Percentiles rank a stretch among this genome's conserved stretches.
These are phyloP conservation scores for Lagenidium giganteum DNA, from an alignment of 352 stramenopile species.

Conservation along the genomic window DNA sequence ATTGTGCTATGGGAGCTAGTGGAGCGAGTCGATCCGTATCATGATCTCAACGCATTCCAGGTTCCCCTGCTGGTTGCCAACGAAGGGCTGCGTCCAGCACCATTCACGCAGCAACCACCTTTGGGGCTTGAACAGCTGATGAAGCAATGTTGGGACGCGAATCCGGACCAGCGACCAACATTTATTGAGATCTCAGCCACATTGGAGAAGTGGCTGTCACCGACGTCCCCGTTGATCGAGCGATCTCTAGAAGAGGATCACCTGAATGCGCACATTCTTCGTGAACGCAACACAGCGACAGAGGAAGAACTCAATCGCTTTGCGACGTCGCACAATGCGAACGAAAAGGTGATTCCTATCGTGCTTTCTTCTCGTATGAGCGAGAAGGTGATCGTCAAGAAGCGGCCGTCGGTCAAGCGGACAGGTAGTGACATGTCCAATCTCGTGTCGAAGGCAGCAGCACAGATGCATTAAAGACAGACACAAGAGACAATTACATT, in stretches of 20 bases:
- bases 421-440: too few species aligned
- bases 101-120: constrained; percentile 43
- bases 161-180: constrained; percentile 57
- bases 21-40: constrained; percentile 68
- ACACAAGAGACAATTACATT: too few species aligned
- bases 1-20: constrained; percentile 77
- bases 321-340: constrained; percentile 52
- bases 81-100: constrained; percentile 47
- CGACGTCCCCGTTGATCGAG: constrained; percentile 15
- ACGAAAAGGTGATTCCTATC: constrained; percentile 60
- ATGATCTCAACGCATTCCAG: constrained; percentile 70
- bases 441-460: too few species aligned
- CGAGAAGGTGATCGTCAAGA: constrained; percentile 16
- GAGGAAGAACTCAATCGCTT: constrained; percentile 51
- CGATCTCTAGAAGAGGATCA: constrained; percentile 23
- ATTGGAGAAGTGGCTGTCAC: constrained; percentile 45
- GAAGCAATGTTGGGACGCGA: constrained; percentile 66
- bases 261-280: constrained; percentile 46
- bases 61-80: constrained; percentile 68
- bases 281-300: constrained; percentile 36
- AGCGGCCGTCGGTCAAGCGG: neutral
- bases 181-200: constrained; percentile 62
- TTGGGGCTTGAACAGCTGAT: constrained; percentile 65
- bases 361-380: constrained; percentile 29
- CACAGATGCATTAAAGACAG: too few species aligned